Evolutionary conservation across 2,329 filamentous ascomycete species (phyloP).

Genomic region (Anisogramma anomala): DNA sequence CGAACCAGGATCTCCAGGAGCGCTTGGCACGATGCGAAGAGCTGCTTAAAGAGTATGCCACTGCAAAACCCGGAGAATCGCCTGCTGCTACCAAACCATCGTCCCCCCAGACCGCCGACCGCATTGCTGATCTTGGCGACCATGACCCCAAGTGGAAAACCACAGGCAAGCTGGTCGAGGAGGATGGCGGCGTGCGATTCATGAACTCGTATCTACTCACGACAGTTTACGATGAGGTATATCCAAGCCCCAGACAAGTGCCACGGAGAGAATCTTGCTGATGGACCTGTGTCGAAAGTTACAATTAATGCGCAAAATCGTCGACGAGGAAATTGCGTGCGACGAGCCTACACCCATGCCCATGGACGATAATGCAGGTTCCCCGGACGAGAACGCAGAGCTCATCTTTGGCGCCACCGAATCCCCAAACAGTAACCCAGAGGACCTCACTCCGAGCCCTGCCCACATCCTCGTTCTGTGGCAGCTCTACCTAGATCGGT

Average conservation of each 20-base stretch:
- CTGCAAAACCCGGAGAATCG: conserved; percentile 20
- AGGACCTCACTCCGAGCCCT: conserved; percentile 51
- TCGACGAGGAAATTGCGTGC: conserved; percentile 36
- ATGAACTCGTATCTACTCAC: conserved; percentile 45
- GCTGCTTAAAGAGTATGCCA: conserved; percentile 45
- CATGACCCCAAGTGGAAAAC: conserved; percentile 30
- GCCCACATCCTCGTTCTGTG: conserved; percentile 60
- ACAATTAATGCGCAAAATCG: conserved; percentile 46
- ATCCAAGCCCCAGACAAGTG: neutral
- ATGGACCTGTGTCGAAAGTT: conserved; percentile 27
- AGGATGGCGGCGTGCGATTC: conserved; percentile 44
- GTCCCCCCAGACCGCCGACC: conserved; percentile 5
- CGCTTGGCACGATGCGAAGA: conserved; percentile 48
- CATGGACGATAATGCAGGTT: conserved; percentile 6
- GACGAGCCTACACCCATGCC: conserved; percentile 11
- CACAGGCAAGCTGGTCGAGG: conserved; percentile 41
- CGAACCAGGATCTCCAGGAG: conserved; percentile 51
- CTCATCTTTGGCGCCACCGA: conserved; percentile 34
- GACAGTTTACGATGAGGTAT: conserved; percentile 44
- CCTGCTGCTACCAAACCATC: conserved; percentile 16
- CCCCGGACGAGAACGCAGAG: conserved; percentile 41
- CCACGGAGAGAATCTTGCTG: conserved; percentile 1
- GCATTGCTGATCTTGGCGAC: conserved; percentile 22
- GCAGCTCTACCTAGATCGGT: conserved; percentile 62
- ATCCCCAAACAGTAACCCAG: conserved; percentile 25